Evolutionary conservation across 23 red algal genomes (phyloP).

Genomic region (Gracilaria domingensis): DNA sequence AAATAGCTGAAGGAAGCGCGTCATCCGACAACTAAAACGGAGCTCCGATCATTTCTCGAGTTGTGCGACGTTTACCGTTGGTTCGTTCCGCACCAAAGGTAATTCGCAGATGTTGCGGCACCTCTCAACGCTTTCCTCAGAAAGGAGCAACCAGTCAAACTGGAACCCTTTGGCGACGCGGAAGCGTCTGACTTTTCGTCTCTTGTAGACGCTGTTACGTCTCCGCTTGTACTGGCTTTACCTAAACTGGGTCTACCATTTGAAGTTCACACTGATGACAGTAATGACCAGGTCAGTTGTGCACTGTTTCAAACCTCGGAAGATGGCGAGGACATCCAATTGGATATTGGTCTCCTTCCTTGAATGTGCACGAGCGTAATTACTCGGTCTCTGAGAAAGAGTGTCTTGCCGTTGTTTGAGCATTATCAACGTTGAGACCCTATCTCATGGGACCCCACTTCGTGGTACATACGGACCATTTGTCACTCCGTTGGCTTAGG

Average conservation of each 20-base stretch:
- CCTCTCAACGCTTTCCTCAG: constrained; percentile 8
- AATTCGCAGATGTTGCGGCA: constrained; percentile 13
- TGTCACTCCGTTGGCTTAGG: constrained; percentile 31
- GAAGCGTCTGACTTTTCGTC: constrained; percentile 14
- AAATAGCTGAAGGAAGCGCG: neutral
- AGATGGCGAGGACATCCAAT: neutral
- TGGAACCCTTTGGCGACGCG: neutral
- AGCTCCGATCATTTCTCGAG: constrained; percentile 12
- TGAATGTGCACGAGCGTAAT: neutral
- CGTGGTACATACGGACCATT: neutral
- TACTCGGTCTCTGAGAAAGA: constrained; percentile 21
- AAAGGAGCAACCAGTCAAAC: neutral
- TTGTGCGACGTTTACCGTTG: neutral
- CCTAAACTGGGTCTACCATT: too few species aligned
- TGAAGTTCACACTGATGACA: too few species aligned
- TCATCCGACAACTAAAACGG: constrained; percentile 1
- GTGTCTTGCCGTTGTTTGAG: constrained; percentile 43
- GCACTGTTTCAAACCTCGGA: neutral
- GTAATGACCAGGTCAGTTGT: neutral
- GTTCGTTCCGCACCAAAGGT: constrained; percentile 30
- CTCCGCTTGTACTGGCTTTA: too few species aligned
- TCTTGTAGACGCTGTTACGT: neutral
- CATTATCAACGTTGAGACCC: constrained; percentile 4
- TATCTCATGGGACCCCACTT: constrained; percentile 15
- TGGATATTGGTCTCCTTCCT: constrained; percentile 17